These are phyloP conservation scores for Mesembryanthemum crystallinum DNA, from an alignment of 148 eudicot genomes.

Conservation along the genomic window DNA sequence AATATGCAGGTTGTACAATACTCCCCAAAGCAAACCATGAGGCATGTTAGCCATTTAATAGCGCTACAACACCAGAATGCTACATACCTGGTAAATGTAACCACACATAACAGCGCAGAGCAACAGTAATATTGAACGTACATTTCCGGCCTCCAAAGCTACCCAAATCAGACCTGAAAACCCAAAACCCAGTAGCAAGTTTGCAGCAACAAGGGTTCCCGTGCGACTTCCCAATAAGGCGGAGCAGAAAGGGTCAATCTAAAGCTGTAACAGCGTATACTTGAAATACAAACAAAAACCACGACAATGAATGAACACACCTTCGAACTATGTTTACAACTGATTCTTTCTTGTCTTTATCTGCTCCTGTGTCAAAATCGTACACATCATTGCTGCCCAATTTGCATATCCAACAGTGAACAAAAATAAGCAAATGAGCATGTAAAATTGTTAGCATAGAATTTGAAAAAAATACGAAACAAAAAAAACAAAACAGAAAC, in stretches of 20 bases:
- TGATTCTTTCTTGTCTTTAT: slow-evolving; percentile 87
- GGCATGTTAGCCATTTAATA: not conserved
- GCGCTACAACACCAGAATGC: not conserved
- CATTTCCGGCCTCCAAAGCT: slow-evolving; percentile 59
- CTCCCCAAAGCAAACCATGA: not conserved
- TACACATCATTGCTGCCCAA: slow-evolving; percentile 97
- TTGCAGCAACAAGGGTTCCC: slow-evolving; percentile 71
- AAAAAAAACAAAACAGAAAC: too few species aligned
- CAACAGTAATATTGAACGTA: slow-evolving; percentile 57
- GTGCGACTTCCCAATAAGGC: slow-evolving; percentile 52
- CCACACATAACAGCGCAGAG: slow-evolving; percentile 77
- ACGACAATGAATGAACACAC: slow-evolving; percentile 32
- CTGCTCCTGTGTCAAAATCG: slow-evolving; percentile 99
- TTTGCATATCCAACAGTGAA: slow-evolving; percentile 25
- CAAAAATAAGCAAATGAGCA: slow-evolving; percentile 11
- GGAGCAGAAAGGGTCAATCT: slow-evolving; percentile 25
- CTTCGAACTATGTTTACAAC: slow-evolving; percentile 88
- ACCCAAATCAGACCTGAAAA: slow-evolving; percentile 57
- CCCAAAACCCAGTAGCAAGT: slow-evolving; percentile 64
- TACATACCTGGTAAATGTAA: slow-evolving; percentile 68
- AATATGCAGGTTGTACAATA: not conserved
- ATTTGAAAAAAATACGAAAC: not conserved
- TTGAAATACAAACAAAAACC: not conserved
- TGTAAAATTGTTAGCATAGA: slow-evolving; percentile 5
- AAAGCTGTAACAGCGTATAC: not conserved